Percentiles rank a stretch among this genome's conserved stretches.
Conservation (phyloP, 768 basidiomycete species). For the Russula griseocarnosa region DNA sequence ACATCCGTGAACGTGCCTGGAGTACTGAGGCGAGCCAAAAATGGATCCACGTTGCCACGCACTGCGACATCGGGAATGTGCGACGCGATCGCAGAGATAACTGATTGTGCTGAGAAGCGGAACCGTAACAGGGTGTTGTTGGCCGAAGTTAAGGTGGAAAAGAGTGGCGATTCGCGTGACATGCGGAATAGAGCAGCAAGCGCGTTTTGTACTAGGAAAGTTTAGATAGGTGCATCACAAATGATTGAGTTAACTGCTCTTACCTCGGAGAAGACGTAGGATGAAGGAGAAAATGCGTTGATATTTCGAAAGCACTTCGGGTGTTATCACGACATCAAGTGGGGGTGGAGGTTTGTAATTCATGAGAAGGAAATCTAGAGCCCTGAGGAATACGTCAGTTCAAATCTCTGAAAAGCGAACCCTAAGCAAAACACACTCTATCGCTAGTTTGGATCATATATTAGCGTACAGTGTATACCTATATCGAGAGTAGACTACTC, state of each 20-base stretch:
- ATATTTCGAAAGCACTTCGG: conserved; percentile 74
- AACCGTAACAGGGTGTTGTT: conserved; percentile 59
- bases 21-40: conserved; percentile 40
- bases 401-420: background rate
- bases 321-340: conserved; percentile 66
- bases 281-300: conserved; percentile 79
- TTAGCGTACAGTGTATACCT: background rate
- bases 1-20: conserved; percentile 55
- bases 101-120: conserved; percentile 68
- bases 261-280: conserved; percentile 74
- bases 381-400: conserved; percentile 42
- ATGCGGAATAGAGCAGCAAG: conserved; percentile 62
- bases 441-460: conserved; percentile 29
- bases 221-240: background rate
- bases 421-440: conserved; percentile 36
- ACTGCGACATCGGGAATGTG: conserved; percentile 84
- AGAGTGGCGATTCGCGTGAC: conserved; percentile 49
- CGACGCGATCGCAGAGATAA: conserved; percentile 59
- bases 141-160: conserved; percentile 53
- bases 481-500: conserved; percentile 35
- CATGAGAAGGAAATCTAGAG: conserved; percentile 86
- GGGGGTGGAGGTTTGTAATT: conserved; percentile 86
- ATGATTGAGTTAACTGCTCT: conserved; percentile 20
- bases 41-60: conserved; percentile 67
- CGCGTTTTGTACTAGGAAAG: conserved; percentile 58